These are phyloP conservation scores for Podospora anserina DNA, from an alignment of 495 filamentous ascomycete genomes.

Conservation along the genomic window DNA sequence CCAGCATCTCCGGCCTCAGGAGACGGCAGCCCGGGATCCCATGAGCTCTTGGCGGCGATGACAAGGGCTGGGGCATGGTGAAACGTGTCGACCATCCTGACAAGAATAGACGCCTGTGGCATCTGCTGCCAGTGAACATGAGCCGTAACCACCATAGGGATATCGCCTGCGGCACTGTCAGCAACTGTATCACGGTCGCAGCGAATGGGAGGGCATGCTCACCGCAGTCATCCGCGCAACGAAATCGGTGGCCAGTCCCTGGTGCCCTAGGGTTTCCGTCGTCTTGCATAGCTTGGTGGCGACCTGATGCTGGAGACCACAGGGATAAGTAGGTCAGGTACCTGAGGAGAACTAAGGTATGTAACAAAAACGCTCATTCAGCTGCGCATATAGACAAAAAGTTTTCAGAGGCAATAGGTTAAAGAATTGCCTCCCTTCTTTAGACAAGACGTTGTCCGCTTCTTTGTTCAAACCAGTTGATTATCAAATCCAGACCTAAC, in stretches of 20 bases:
- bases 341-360: too few species aligned
- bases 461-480: too few species aligned
- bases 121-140: not conserved
- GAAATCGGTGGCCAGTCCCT: too few species aligned
- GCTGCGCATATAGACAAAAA: too few species aligned
- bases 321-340: too few species aligned
- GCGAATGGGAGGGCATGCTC: not conserved
- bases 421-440: too few species aligned
- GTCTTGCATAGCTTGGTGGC: not conserved
- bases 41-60: not conserved
- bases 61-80: conserved; percentile 12
- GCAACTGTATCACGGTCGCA: not conserved
- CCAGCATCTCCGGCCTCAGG: not conserved
- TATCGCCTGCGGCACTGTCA: not conserved
- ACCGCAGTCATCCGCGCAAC: not conserved
- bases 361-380: too few species aligned
- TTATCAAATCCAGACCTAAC: too few species aligned
- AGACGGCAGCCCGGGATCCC: not conserved
- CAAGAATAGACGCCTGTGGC: not conserved
- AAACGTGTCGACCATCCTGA: conserved; percentile 4
- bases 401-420: too few species aligned
- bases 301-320: not conserved
- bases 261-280: too few species aligned
- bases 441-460: too few species aligned
- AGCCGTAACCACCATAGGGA: not conserved